phyloP scores from a whole-genome alignment of 805 yeast species.

The Yarrowia sp. region DNA sequence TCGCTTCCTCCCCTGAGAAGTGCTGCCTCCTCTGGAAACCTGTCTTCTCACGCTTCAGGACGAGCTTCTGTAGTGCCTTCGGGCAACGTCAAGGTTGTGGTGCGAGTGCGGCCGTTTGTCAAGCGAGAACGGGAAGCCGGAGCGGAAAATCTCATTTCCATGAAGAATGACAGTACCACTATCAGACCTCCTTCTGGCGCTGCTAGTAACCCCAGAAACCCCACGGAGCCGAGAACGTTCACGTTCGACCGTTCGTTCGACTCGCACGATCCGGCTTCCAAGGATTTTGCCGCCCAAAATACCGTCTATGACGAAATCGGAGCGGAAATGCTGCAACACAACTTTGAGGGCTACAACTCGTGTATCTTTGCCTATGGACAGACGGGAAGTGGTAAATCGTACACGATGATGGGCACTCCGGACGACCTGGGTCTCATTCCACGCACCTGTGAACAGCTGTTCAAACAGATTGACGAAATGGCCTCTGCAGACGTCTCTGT shows the following conservation, averaged over 20 bases:
- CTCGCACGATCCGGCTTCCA: conserved; percentile 43
- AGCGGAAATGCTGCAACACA: conserved; percentile 55
- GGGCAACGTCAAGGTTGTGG: conserved; percentile 41
- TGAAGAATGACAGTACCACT: conserved; percentile 29
- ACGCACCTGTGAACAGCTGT: conserved; percentile 51
- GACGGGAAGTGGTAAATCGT: conserved; percentile 81
- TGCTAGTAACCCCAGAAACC: conserved; percentile 31
- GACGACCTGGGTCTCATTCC: conserved; percentile 65
- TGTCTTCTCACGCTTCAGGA: background rate
- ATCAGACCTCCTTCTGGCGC: conserved; percentile 29
- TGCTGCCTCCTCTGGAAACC: background rate
- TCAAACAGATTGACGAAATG: conserved; percentile 43
- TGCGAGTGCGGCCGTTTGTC: conserved; percentile 41
- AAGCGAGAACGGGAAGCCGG: conserved; percentile 31
- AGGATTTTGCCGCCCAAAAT: conserved; percentile 47
- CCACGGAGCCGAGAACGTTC: conserved; percentile 41
- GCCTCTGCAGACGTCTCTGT: conserved; percentile 41
- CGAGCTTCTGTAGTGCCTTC: background rate
- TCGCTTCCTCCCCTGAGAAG: background rate
- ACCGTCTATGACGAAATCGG: conserved; percentile 56
- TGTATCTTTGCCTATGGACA: conserved; percentile 79
- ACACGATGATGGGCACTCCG: conserved; percentile 68
- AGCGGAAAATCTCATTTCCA: conserved; percentile 27
- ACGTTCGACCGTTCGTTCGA: conserved; percentile 52
- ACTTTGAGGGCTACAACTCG: conserved; percentile 66